phyloP scores from a whole-genome alignment of 2,329 filamentous ascomycete species.

The Metarhizium album region DNA sequence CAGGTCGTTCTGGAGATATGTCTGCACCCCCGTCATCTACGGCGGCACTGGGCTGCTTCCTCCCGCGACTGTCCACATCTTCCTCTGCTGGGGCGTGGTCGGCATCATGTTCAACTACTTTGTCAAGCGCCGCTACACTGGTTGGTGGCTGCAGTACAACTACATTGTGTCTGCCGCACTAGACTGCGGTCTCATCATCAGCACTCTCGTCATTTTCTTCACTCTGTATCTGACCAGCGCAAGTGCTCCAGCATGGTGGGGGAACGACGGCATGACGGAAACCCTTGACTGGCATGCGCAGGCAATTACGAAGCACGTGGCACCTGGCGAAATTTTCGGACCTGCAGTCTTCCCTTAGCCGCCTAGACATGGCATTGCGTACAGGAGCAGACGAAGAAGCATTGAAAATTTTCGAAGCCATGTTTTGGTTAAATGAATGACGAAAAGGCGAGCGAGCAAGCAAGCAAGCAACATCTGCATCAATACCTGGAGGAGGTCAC shows the following conservation, averaged over 20 bases:
- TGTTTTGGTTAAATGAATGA: conserved; percentile 4
- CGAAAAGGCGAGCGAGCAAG: background rate
- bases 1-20: conserved; percentile 49
- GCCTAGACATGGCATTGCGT: background rate
- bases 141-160: conserved; percentile 73
- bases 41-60: conserved; percentile 53
- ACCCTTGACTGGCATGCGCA: conserved; percentile 34
- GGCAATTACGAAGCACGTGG: conserved; percentile 32
- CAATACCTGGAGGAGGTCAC: background rate
- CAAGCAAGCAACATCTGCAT: background rate
- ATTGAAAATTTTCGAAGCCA: background rate
- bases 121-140: conserved; percentile 52
- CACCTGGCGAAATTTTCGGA: conserved; percentile 38
- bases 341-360: conserved; percentile 23
- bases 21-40: conserved; percentile 59
- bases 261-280: conserved; percentile 36
- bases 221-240: conserved; percentile 50
- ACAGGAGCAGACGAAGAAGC: background rate
- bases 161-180: conserved; percentile 63
- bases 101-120: conserved; percentile 60
- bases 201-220: conserved; percentile 60
- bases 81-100: conserved; percentile 58
- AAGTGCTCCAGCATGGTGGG: conserved; percentile 50
- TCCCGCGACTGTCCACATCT: conserved; percentile 60
- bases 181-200: conserved; percentile 56